Evolutionary conservation across 139 green algal genomes (phyloP).

Genomic region (Edaphochlamys debaryana): DNA sequence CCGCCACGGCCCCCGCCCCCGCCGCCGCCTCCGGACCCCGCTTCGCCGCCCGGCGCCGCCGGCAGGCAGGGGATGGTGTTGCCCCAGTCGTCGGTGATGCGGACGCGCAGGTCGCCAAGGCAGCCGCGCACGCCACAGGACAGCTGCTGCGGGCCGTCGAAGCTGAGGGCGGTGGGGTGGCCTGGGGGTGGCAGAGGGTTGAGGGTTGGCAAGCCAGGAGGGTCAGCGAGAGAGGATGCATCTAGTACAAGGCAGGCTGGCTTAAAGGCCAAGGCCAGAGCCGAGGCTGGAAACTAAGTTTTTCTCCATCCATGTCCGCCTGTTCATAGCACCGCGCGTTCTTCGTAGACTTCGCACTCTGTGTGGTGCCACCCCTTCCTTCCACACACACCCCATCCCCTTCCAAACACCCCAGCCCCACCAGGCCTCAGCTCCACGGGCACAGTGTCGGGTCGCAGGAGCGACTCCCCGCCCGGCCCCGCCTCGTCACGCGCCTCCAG

Average conservation of each 20-base stretch:
- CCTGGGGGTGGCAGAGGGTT: slow-evolving; percentile 18
- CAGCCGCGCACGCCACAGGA: slow-evolving; percentile 51
- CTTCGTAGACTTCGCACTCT: too few relatives aligned
- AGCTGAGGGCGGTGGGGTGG: slow-evolving; percentile 49
- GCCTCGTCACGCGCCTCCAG: slow-evolving; percentile 24
- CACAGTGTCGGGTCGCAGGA: slow-evolving; percentile 61
- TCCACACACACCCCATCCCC: too few relatives aligned
- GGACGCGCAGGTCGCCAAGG: slow-evolving; percentile 57
- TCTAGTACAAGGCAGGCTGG: too few relatives aligned
- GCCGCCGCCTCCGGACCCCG: neutral
- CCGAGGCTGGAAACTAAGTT: too few relatives aligned
- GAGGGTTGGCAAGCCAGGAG: neutral
- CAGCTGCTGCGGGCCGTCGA: slow-evolving; percentile 56
- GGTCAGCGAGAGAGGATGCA: too few relatives aligned
- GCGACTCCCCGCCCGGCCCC: slow-evolving; percentile 22
- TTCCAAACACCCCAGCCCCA: too few relatives aligned
- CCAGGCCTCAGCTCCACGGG: slow-evolving; percentile 54
- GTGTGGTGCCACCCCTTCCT: too few relatives aligned
- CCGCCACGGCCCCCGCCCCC: too few relatives aligned
- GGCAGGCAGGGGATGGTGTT: slow-evolving; percentile 44
- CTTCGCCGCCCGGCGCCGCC: neutral
- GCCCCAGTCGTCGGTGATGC: slow-evolving; percentile 58
- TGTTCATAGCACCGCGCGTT: too few relatives aligned
- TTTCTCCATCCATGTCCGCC: too few relatives aligned
- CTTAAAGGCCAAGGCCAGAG: too few relatives aligned